Evolutionary conservation across 805 yeast genomes (phyloP).

Genomic region (Ogataea glucozyma): DNA sequence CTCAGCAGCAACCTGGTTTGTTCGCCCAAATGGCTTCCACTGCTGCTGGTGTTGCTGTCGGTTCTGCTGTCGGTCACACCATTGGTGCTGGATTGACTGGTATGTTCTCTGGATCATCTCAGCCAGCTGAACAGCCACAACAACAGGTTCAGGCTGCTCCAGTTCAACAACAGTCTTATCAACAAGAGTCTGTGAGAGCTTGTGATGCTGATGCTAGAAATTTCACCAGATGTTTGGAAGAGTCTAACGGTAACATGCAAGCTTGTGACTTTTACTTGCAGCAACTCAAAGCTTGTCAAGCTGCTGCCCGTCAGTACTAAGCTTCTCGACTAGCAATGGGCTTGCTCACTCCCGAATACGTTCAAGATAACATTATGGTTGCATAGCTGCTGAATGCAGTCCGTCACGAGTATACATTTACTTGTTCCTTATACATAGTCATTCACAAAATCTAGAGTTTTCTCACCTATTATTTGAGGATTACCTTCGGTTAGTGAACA

Average conservation of each 20-base stretch:
- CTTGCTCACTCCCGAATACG: too few species aligned
- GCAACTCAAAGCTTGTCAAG: conserved; percentile 96
- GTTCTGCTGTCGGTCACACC: conserved; percentile 96
- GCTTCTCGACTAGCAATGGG: too few species aligned
- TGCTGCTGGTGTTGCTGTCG: conserved; percentile 99
- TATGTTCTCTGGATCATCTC: conserved; percentile 78
- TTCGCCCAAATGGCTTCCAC: conserved; percentile 98
- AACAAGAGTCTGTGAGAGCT: conserved; percentile 47
- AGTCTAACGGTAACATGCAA: conserved; percentile 93
- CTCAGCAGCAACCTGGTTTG: conserved; percentile 77
- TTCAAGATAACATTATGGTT: too few species aligned
- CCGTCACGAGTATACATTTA: not conserved
- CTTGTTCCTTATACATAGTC: conserved; percentile 18
- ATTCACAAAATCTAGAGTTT: not conserved
- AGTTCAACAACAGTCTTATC: conserved; percentile 29
- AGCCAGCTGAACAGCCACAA: conserved; percentile 40
- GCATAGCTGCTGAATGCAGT: not conserved
- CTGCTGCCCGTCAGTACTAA: conserved; percentile 82
- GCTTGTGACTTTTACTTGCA: conserved; percentile 95
- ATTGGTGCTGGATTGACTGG: conserved; percentile 91
- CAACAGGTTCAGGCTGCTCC: conserved; percentile 32
- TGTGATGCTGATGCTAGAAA: conserved; percentile 94
- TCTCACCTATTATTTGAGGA: not conserved
- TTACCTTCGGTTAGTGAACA: too few species aligned
- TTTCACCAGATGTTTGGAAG: conserved; percentile 94